Percentiles rank a stretch among this genome's conserved stretches.
Evolutionary conservation across 495 filamentous ascomycete genomes (phyloP).

Genomic region (Lepraria neglecta): DNA sequence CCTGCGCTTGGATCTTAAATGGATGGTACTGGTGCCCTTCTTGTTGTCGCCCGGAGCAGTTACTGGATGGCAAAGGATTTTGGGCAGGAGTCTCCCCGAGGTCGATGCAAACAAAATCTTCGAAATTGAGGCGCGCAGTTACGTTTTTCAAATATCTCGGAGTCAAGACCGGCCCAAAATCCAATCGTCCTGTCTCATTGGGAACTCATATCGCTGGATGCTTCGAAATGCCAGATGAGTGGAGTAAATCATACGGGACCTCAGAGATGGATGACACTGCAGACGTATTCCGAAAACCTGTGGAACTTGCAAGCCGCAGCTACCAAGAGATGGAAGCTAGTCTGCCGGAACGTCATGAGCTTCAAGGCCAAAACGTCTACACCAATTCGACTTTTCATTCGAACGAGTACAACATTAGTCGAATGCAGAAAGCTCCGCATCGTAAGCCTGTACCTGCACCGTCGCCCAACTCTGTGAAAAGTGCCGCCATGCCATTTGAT

Average conservation of each 20-base stretch:
- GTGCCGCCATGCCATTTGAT: no score
- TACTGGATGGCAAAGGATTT: neutral
- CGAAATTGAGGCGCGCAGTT: conserved; percentile 18
- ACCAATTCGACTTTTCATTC: no score
- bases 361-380: no score
- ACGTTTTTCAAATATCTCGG: conserved; percentile 22
- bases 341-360: no score
- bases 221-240: neutral
- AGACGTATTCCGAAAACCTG: neutral
- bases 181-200: neutral
- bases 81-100: neutral
- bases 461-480: no score
- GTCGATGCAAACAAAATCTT: conserved; percentile 11
- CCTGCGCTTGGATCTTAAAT: conserved; percentile 14
- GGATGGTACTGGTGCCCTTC: conserved; percentile 21
- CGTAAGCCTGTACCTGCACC: no score
- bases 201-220: neutral
- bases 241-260: neutral
- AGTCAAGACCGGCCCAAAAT: conserved; percentile 1
- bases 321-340: no score
- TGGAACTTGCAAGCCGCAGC: neutral
- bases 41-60: conserved; percentile 14
- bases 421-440: no score
- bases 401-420: no score
- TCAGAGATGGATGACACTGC: neutral